phyloP scores from a whole-genome alignment of 169 alveolate genomes.

The Plasmodium gonderi region DNA sequence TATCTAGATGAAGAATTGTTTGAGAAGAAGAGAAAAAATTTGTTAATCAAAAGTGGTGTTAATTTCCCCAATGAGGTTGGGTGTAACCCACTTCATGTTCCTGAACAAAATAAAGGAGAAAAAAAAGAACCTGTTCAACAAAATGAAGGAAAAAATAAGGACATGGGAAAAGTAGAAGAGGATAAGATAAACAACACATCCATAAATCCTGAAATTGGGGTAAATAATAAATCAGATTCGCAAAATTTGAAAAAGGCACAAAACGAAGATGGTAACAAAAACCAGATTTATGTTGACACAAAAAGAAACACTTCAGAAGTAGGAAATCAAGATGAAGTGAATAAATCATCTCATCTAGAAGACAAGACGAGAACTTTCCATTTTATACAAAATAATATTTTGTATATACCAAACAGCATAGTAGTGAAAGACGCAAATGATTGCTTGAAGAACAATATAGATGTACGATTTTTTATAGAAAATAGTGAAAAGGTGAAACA shows the following conservation, averaged over 20 bases:
- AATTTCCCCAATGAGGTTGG: background rate
- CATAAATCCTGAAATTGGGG: background rate
- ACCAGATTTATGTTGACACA: background rate
- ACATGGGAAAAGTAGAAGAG: background rate
- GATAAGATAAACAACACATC: background rate
- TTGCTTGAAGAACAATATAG: conserved; percentile 83
- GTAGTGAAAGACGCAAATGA: conserved; percentile 95
- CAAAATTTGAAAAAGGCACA: background rate
- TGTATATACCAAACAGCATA: conserved; percentile 50
- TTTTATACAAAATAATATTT: conserved; percentile 40
- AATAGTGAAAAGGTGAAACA: conserved; percentile 87
- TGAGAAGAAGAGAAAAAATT: background rate
- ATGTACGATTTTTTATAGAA: conserved; percentile 78
- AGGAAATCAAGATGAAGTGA: background rate
- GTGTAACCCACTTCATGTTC: background rate
- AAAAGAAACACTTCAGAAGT: background rate
- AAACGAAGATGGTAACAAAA: background rate
- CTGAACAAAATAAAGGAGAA: conserved; percentile 5
- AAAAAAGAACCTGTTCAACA: conserved; percentile 10
- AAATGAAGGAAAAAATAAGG: background rate
- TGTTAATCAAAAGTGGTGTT: background rate
- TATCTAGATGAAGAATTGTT: conserved; percentile 59
- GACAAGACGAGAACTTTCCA: background rate
- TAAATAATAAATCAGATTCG: background rate
- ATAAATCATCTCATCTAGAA: background rate